Evolutionary conservation across 2,329 filamentous ascomycete species (phyloP).

Genomic region (Trichoderma sp.): DNA sequence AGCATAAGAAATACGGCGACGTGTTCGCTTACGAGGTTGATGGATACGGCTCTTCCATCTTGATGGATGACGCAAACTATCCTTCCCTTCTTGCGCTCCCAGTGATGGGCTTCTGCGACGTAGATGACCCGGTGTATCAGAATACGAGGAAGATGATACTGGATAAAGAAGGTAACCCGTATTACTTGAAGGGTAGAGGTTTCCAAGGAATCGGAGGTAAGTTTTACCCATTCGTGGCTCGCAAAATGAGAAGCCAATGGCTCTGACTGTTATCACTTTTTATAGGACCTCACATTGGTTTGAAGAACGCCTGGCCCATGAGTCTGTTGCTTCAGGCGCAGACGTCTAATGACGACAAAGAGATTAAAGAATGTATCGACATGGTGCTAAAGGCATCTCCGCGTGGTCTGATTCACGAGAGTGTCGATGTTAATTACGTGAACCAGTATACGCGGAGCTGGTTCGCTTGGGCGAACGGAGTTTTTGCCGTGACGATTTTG

Average conservation of each 20-base stretch:
- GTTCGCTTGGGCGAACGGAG: slow-evolving; percentile 98
- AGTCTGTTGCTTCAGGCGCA: slow-evolving; percentile 87
- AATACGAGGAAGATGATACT: slow-evolving; percentile 84
- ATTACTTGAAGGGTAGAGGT: slow-evolving; percentile 73
- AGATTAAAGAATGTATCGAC: slow-evolving; percentile 74
- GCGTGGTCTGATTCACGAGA: slow-evolving; percentile 88
- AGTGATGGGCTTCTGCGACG: slow-evolving; percentile 71
- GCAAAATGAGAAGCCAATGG: neutral
- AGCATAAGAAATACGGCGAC: slow-evolving; percentile 71
- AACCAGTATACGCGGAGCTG: slow-evolving; percentile 80
- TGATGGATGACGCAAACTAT: slow-evolving; percentile 91
- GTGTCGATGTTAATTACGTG: slow-evolving; percentile 73
- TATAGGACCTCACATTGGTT: slow-evolving; percentile 67
- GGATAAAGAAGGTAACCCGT: slow-evolving; percentile 77
- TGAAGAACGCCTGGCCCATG: slow-evolving; percentile 97
- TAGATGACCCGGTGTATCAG: slow-evolving; percentile 70
- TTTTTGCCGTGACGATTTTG: slow-evolving; percentile 90
- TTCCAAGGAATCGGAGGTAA: slow-evolving; percentile 88
- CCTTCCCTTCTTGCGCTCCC: slow-evolving; percentile 79
- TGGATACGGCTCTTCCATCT: slow-evolving; percentile 76
- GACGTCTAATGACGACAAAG: slow-evolving; percentile 79
- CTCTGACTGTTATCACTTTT: slow-evolving; percentile 19
- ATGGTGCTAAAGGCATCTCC: slow-evolving; percentile 74
- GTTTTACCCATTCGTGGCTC: slow-evolving; percentile 27
- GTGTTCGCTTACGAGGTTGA: slow-evolving; percentile 90